A percentile compares a stretch with the other conserved stretches of the same genome.
Conservation (phyloP, 2,329 filamentous ascomycete species). For the Biscogniauxia sp. region DNA sequence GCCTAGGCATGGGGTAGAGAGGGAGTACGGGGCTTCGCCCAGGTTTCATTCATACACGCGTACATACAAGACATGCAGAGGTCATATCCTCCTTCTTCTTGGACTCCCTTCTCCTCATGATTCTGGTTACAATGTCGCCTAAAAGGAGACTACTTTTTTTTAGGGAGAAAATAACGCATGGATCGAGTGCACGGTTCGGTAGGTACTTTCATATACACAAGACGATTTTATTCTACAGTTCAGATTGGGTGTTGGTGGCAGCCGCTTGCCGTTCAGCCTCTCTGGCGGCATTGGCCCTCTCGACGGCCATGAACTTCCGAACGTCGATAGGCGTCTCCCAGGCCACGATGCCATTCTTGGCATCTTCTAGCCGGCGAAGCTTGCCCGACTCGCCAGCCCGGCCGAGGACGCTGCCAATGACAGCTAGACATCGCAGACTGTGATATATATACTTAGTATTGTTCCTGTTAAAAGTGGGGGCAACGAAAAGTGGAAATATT, state of each 20-base stretch:
- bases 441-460: slow-evolving; percentile 22
- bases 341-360: slow-evolving; percentile 59
- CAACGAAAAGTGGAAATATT: neutral
- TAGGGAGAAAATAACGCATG: neutral
- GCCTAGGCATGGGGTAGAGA: too few relatives aligned
- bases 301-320: slow-evolving; percentile 36
- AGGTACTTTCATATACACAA: neutral
- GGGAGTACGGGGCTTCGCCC: too few relatives aligned
- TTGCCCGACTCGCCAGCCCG: slow-evolving; percentile 80
- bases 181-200: neutral
- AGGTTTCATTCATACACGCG: too few relatives aligned
- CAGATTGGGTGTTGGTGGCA: neutral
- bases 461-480: neutral
- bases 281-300: slow-evolving; percentile 16
- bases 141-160: neutral
- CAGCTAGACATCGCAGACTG: slow-evolving; percentile 75
- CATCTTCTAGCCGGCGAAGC: slow-evolving; percentile 60
- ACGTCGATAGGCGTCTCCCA: slow-evolving; percentile 54
- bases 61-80: too few relatives aligned
- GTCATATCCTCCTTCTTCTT: too few relatives aligned
- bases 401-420: slow-evolving; percentile 83
- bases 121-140: neutral
- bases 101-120: too few relatives aligned
- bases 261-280: neutral
- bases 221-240: neutral